Base-by-base conservation (phyloP, 805 yeast genomes). In the Candida coquimbonensis region DNA sequence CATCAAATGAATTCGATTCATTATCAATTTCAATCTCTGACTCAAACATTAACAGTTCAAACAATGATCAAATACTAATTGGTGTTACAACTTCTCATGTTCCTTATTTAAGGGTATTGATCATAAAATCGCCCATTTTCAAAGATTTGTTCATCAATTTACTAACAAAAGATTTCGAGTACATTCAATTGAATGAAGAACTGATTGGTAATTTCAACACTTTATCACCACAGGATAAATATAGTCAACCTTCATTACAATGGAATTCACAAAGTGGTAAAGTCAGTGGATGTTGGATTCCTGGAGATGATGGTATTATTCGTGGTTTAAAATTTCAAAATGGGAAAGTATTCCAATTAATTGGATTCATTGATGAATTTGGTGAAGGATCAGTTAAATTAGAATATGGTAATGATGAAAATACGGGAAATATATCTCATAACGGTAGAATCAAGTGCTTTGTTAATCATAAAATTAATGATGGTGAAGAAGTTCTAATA, bases 71-170 rank as follows among this genome's bases (percentile, higher is more conserved):
- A 13, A 66, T 68, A 0, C 51, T 70, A 24, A 56, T 83, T 14
- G 79, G 82, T 0, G 73, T 85, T 8, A 87, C 81, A 0, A 87
- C 96, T 0, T 80, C 89, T 1, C 91, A 87, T 55, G 73, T 76
- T 13, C 96, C 96, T 5, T 83, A 71, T 55, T 78, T 85, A 86
- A 63, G 95, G 52, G 52, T 85, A 12, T 72, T 87, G 1, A 60
- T 85, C 0, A 70, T 80, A 0, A 59, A 67, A 29, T 49, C 80
- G n/a, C 77, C 80, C 7, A 45, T 45, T 19, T 29, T 51, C 3
- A 37, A 43, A 16, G 42, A 45, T n/a, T 9, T 27, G 17, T 11
- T 5, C 31, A 9, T 11, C 13, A 11, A 29, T 21, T 6, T 5
- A 9, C 2, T 29, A 13, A 11, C 13, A 11, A 13, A 29, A 8